These are phyloP conservation scores for Tuber melanosporum DNA, from an alignment of 495 filamentous ascomycete genomes.

Conservation along the genomic window DNA sequence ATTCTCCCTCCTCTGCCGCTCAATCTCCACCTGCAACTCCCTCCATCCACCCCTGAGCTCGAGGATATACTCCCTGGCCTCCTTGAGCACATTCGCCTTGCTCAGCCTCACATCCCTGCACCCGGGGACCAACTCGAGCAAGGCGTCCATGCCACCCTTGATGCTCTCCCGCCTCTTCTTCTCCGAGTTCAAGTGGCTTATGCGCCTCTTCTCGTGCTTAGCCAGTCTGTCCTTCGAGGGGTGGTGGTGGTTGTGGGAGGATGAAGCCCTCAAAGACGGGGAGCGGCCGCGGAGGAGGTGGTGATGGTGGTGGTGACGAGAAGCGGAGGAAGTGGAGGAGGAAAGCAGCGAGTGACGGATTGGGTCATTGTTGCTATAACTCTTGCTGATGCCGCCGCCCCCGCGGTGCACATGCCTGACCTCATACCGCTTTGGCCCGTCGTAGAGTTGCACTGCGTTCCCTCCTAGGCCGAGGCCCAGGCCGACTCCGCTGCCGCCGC, in stretches of 20 bases:
- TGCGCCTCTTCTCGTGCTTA: constrained; percentile 40
- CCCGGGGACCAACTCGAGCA: constrained; percentile 39
- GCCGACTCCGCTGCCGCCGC: constrained; percentile 12
- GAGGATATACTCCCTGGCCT: constrained; percentile 38
- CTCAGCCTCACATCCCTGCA: constrained; percentile 35
- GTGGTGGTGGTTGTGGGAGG: constrained; percentile 16
- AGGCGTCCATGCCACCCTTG: constrained; percentile 41
- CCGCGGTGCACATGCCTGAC: neutral
- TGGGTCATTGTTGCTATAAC: neutral
- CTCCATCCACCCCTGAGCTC: constrained; percentile 26
- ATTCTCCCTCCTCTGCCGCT: constrained; percentile 28
- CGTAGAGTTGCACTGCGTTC: neutral
- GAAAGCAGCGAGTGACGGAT: neutral
- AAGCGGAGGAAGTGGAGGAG: constrained; percentile 22
- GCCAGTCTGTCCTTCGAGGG: constrained; percentile 30
- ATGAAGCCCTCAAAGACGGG: constrained; percentile 16
- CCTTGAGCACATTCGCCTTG: constrained; percentile 40
- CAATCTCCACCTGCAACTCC: constrained; percentile 28
- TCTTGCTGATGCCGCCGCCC: neutral
- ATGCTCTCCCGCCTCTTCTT: constrained; percentile 42
- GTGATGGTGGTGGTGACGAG: constrained; percentile 21
- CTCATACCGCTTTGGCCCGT: neutral
- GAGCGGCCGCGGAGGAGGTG: constrained; percentile 15
- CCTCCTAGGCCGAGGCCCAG: neutral
- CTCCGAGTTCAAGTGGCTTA: constrained; percentile 41